These are phyloP conservation scores for Ganoderma leucocontextum DNA, from an alignment of 1,284 basidiomycete genomes.

Conservation along the genomic window DNA sequence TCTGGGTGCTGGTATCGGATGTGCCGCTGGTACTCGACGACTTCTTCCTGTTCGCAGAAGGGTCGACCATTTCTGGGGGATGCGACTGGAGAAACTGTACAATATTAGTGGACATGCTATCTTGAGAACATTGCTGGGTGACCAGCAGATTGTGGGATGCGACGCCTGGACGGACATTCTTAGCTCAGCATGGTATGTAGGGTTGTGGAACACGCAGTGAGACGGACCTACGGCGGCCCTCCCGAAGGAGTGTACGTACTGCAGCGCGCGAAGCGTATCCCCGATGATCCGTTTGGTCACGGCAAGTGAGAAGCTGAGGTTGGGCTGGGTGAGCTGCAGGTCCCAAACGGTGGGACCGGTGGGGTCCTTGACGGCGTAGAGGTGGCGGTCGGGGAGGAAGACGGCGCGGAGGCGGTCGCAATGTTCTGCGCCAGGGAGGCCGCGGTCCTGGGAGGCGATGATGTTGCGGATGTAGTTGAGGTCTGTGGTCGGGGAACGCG, in stretches of 20 bases:
- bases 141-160: neutral
- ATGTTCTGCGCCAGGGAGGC: neutral
- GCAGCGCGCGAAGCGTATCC: constrained; percentile 25
- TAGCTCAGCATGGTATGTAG: neutral
- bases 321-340: constrained; percentile 7
- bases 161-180: neutral
- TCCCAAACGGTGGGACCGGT: constrained; percentile 14
- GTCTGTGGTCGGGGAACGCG: neutral
- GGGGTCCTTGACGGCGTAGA: constrained; percentile 4
- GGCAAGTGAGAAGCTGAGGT: neutral
- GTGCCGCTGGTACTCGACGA: neutral
- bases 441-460: neutral
- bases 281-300: constrained; percentile 18
- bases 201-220: neutral
- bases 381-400: constrained; percentile 3
- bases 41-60: neutral
- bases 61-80: neutral
- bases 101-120: neutral
- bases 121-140: neutral
- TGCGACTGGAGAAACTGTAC: neutral
- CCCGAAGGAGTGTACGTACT: constrained; percentile 25
- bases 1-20: neutral
- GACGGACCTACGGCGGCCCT: neutral
- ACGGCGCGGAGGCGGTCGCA: neutral
- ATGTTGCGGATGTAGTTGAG: constrained; percentile 10